phyloP scores from a whole-genome alignment of 768 basidiomycete species.

The Russula foetens region DNA sequence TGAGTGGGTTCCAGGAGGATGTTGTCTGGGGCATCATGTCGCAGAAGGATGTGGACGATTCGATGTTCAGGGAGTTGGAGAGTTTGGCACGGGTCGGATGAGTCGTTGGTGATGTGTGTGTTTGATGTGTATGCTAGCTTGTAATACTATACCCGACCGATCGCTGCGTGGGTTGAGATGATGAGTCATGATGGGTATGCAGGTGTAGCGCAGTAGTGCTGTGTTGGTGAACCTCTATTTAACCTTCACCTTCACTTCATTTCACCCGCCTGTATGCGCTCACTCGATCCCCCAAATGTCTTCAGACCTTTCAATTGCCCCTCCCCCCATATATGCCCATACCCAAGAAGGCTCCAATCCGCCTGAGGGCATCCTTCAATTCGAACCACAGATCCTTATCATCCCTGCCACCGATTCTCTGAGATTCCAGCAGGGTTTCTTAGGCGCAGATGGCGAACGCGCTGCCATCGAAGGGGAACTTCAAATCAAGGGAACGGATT shows the following conservation, averaged over 20 bases:
- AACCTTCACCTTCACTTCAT: background rate
- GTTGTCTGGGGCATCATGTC: constrained; percentile 64
- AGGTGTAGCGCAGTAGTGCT: background rate
- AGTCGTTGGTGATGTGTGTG: constrained; percentile 2
- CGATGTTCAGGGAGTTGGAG: constrained; percentile 72
- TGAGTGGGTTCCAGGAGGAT: constrained; percentile 62
- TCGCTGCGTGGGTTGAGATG: too few species aligned
- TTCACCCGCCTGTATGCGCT: background rate
- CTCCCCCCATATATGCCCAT: constrained; percentile 19
- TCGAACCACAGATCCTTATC: constrained; percentile 60
- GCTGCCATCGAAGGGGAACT: constrained; percentile 85
- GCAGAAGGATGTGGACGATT: constrained; percentile 62
- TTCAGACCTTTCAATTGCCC: background rate
- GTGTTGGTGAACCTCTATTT: background rate
- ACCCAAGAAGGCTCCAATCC: constrained; percentile 1
- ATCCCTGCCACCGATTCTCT: constrained; percentile 60
- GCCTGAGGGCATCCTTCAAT: background rate
- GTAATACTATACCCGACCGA: background rate
- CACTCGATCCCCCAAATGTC: background rate
- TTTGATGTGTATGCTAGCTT: constrained; percentile 13
- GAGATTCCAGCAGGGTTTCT: constrained; percentile 78
- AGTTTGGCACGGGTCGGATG: constrained; percentile 66
- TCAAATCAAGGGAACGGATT: constrained; percentile 66
- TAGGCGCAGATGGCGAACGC: constrained; percentile 76
- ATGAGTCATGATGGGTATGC: too few species aligned